Base-by-base conservation (phyloP, 164 flowering plant species). In the Saururus chinensis region DNA sequence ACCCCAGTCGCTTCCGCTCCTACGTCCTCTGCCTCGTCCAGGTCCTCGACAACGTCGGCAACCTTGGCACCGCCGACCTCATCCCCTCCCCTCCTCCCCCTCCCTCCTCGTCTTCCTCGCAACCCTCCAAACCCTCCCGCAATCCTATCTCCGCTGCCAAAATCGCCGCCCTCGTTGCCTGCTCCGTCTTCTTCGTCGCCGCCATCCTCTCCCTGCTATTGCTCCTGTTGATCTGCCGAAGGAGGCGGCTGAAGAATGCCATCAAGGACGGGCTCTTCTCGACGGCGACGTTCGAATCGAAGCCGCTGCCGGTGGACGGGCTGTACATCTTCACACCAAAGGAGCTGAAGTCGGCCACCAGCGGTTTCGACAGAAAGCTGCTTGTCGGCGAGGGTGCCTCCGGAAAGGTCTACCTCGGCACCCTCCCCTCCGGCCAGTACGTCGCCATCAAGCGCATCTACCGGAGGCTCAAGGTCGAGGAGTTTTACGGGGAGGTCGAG, bases 361-460 rank as follows among this genome's bases (percentile, higher is more conserved):
- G 59, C 56, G 52, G 56, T 16, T 65, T 59, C 40, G 62, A 65
- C 53, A 62, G 35, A 21, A 6, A 22, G n/a, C 41, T 59, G 25
- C 22, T 59, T 5, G 19, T 65, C 40, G 68, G 68, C 40, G 57
- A 59, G 56, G 68, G 68, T 12, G 68, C 35, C 40, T 59, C 69
- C 40, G 69, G 69, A 24, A 54, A 25, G 54, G 69, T 66, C 21
- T 66, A 66, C 41, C 16, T 60, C 13, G 58, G 73, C n/a, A 65
- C 61, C 64, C 59, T 77, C 7, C 64, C 69, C 7, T 60, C 60
- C 60, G 64, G 64, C 48, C 69, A 66, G 45, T 59, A 30, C 25
- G 69, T 66, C 25, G 69, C 69, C 1, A 45, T 66, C 13, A 66
- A 66, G 69, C 56, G 37, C 35, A 57, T 52, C 35, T 37, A 41